These are phyloP conservation scores for Talaromyces thailandensis DNA, from an alignment of 495 filamentous ascomycete species.

Conservation along the genomic window DNA sequence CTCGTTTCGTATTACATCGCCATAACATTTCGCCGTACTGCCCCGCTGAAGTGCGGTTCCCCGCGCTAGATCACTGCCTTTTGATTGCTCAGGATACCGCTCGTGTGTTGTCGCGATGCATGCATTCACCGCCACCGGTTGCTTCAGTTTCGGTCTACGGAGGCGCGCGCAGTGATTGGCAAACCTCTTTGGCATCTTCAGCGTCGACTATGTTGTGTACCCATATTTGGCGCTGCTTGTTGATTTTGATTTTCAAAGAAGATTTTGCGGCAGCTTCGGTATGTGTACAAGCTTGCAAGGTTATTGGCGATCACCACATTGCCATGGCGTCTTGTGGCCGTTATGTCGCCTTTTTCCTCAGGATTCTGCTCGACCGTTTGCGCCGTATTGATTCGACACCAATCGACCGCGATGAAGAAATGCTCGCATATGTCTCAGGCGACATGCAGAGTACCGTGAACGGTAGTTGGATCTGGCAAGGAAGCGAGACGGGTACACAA, in stretches of 20 bases:
- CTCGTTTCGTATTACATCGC: conserved; percentile 77
- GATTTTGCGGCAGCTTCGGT: conserved; percentile 62
- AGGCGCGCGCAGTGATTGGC: conserved; percentile 32
- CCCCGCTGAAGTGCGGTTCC: conserved; percentile 48
- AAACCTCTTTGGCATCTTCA: conserved; percentile 39
- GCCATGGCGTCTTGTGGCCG: conserved; percentile 74
- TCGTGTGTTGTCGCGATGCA: conserved; percentile 58
- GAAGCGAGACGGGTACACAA: conserved; percentile 43
- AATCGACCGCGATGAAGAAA: conserved; percentile 76
- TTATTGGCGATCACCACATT: conserved; percentile 59
- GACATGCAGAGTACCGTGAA: conserved; percentile 82
- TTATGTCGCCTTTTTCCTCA: conserved; percentile 76
- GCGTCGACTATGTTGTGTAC: conserved; percentile 63
- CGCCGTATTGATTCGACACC: conserved; percentile 41
- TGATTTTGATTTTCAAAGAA: conserved; percentile 68
- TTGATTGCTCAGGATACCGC: conserved; percentile 69
- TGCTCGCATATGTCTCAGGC: conserved; percentile 79
- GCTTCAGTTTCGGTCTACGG: conserved; percentile 10
- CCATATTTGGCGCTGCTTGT: conserved; percentile 83
- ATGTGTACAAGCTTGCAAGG: conserved; percentile 61
- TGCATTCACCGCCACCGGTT: conserved; percentile 21
- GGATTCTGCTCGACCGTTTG: conserved; percentile 47
- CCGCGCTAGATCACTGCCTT: conserved; percentile 71
- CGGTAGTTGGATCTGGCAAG: conserved; percentile 81
- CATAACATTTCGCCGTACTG: conserved; percentile 81